Percentiles rank a stretch among this genome's conserved stretches.
These are phyloP conservation scores for Diaporthe capsici DNA, from an alignment of 2,329 filamentous ascomycete genomes.

Conservation along the genomic window DNA sequence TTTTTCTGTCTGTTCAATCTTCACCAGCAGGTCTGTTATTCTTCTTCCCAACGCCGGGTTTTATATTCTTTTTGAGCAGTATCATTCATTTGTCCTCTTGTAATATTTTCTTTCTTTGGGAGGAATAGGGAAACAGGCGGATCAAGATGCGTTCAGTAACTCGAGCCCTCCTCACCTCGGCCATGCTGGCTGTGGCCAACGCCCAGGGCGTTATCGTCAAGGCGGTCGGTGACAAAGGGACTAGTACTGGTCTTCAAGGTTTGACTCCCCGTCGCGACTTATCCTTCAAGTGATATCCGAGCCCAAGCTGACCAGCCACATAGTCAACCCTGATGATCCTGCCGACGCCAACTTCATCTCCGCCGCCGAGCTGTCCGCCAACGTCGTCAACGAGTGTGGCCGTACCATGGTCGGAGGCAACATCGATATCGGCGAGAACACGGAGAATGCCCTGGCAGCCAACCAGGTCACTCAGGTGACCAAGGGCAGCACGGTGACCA, in stretches of 20 bases:
- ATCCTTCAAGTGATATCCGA: background rate
- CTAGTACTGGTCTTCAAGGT: constrained; percentile 38
- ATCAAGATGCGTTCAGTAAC: constrained; percentile 38
- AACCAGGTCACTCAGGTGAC: constrained; percentile 61
- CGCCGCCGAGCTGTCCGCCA: constrained; percentile 63
- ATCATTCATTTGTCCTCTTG: constrained; percentile 1
- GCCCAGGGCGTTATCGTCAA: constrained; percentile 40
- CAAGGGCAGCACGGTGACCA: constrained; percentile 57
- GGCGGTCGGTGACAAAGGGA: constrained; percentile 37
- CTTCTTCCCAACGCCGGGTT: background rate
- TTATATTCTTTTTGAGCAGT: background rate
- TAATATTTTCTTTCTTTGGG: constrained; percentile 3
- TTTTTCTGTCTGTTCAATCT: constrained; percentile 19
- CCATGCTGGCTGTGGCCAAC: constrained; percentile 40
- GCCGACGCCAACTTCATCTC: constrained; percentile 72
- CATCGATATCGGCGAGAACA: constrained; percentile 70
- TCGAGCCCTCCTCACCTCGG: constrained; percentile 35
- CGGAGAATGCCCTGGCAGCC: constrained; percentile 62
- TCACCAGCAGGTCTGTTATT: constrained; percentile 40
- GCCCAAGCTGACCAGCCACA: background rate
- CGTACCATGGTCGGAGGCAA: constrained; percentile 71
- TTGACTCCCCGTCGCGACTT: background rate
- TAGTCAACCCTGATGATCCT: constrained; percentile 30
- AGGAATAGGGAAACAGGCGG: background rate
- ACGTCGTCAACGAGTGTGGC: constrained; percentile 70